phyloP scores from a whole-genome alignment of 2,329 filamentous ascomycete species.

The Penicillium paneum region DNA sequence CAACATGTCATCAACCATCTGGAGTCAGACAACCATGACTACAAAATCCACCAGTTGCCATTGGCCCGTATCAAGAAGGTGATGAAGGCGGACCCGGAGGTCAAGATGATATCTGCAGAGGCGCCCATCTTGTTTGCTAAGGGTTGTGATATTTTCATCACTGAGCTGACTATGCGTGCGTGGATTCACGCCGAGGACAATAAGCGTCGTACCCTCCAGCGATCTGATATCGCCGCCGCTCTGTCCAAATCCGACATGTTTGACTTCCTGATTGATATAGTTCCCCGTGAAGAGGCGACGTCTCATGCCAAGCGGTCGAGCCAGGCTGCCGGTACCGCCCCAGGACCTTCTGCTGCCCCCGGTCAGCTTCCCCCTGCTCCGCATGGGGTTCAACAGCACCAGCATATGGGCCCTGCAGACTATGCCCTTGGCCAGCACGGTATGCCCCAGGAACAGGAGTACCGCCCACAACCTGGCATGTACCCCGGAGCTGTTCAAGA shows the following conservation, averaged over 20 bases:
- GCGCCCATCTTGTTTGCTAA: constrained; percentile 97
- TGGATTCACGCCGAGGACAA: constrained; percentile 99
- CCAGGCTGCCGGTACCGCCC: constrained; percentile 48
- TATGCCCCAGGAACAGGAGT: constrained; percentile 69
- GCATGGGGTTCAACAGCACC: constrained; percentile 53
- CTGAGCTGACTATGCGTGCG: constrained; percentile 96
- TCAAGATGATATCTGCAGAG: constrained; percentile 99
- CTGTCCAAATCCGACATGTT: constrained; percentile 99
- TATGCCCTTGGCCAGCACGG: constrained; percentile 63
- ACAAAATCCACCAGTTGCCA: constrained; percentile 95
- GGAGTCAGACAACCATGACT: constrained; percentile 93
- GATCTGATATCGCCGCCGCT: constrained; percentile 93
- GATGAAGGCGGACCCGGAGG: constrained; percentile 98
- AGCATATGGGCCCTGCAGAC: constrained; percentile 55
- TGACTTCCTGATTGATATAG: constrained; percentile 98
- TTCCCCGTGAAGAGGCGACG: constrained; percentile 88
- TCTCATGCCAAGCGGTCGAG: constrained; percentile 75
- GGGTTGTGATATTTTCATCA: constrained; percentile 98
- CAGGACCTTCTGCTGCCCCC: constrained; percentile 42
- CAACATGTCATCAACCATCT: constrained; percentile 96
- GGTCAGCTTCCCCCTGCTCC: constrained; percentile 44
- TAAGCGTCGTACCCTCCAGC: constrained; percentile 90
- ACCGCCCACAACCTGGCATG: constrained; percentile 74
- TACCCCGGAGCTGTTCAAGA: constrained; percentile 78
- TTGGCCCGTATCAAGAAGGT: constrained; percentile 99